Base-by-base conservation (phyloP, 805 yeast genomes). In the Spathaspora passalidarum region DNA sequence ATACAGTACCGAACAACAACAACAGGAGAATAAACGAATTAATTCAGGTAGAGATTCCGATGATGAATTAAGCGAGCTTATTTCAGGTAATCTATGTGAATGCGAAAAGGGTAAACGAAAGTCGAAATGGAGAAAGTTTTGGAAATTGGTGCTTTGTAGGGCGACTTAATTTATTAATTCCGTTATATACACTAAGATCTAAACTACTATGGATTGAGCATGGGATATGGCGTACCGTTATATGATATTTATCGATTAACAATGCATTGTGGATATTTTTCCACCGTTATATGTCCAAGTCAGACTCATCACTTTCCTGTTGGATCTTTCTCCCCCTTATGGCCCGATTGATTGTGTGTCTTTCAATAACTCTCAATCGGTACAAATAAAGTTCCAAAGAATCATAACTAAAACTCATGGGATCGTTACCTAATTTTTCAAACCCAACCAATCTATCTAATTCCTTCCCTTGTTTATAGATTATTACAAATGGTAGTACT, bases 401-500 rank as follows among this genome's bases (percentile, higher is more conserved):
- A 37, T 69, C 74, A 7, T 77, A 54, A 2, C 69, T 56, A 53
- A 84, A 81, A 35, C 69, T 75, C 42, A 73, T 71, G 2, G 72
- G 65, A 42, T 74, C 66, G 29, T 59, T 55, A 22, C 81, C 78
- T 38, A 88, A 64, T 25, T 77, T 75, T 43, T 82, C 83, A 55
- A 88, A 84, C 5, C 96, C 96, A 4, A 87, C 74, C 4, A 87
- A 56, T 49, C 88, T 65, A 11, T 75, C 72, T 3, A 69, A 58
- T 54, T 86, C 92, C 38, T 72, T 62, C 1, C 91, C 91, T 32
- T 76, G 67, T 10, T 65, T 67, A 56, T 83, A 88, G 7, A 81
- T 69, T 1, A 85, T 62, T 2, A 88, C 81, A 52, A 82, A 83
- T 0, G 96, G 96, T 4, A 88, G 68, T 9, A 84, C 81, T 57